Conservation (phyloP, 2,329 filamentous ascomycete genomes). For the Cyanodermella asteris region DNA sequence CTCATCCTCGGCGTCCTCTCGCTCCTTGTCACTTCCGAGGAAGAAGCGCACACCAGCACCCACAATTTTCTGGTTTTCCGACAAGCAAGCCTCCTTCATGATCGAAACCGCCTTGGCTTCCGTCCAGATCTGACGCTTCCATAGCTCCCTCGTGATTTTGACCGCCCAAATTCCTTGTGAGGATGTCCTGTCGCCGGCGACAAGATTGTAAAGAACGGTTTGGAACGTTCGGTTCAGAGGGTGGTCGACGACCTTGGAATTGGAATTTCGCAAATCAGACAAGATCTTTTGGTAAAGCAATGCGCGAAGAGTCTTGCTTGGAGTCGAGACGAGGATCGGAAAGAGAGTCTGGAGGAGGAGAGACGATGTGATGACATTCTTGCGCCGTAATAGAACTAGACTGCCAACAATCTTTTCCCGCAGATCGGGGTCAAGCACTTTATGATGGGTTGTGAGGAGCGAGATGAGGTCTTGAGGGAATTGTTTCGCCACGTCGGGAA, state of each 20-base stretch:
- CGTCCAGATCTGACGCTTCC: conserved; percentile 91
- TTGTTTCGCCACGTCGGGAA: conserved; percentile 52
- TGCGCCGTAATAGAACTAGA: conserved; percentile 66
- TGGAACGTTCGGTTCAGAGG: conserved; percentile 83
- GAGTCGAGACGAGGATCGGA: conserved; percentile 75
- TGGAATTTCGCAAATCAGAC: conserved; percentile 70
- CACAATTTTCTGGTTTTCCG: conserved; percentile 83
- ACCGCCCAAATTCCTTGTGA: conserved; percentile 87
- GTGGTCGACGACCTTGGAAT: conserved; percentile 75
- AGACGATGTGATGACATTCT: conserved; percentile 74
- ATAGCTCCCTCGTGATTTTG: conserved; percentile 83
- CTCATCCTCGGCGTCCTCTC: conserved; percentile 79
- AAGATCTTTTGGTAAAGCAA: conserved; percentile 81
- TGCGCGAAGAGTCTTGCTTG: conserved; percentile 68
- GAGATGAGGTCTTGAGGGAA: conserved; percentile 67
- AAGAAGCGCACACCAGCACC: conserved; percentile 81
- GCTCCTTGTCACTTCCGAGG: conserved; percentile 83
- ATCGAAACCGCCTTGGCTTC: conserved; percentile 90
- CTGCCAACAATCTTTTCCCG: conserved; percentile 88
- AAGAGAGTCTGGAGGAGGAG: conserved; percentile 77
- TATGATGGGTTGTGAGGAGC: conserved; percentile 64
- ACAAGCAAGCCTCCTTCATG: conserved; percentile 81
- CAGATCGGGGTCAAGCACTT: conserved; percentile 58
- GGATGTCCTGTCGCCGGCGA: conserved; percentile 66
- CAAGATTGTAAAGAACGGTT: conserved; percentile 75